Conservation (phyloP, 2,329 filamentous ascomycete genomes). For the Chaetomiaceae sp. region DNA sequence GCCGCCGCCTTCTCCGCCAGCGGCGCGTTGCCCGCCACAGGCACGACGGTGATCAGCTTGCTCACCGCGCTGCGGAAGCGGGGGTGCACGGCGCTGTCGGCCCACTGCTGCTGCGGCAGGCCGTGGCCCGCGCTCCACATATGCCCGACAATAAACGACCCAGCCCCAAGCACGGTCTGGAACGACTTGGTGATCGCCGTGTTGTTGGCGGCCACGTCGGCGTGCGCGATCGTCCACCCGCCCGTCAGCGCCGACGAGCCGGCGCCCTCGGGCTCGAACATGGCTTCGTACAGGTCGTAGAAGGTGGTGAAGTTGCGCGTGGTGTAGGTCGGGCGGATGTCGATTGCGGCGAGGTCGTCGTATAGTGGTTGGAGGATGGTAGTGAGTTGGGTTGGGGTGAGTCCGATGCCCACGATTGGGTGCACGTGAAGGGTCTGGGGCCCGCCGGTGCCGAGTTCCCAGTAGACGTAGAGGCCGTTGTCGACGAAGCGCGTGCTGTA, state of each 20-base stretch:
- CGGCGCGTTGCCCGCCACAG: conserved; percentile 33
- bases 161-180: conserved; percentile 28
- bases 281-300: conserved; percentile 33
- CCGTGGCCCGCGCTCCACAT: conserved; percentile 34
- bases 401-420: conserved; percentile 33
- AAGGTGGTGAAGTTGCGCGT: conserved; percentile 30
- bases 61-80: conserved; percentile 31
- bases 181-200: conserved; percentile 32
- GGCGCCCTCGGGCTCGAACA: conserved; percentile 33
- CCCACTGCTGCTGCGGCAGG: conserved; percentile 25
- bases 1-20: conserved; percentile 37
- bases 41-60: conserved; percentile 32
- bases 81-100: conserved; percentile 36
- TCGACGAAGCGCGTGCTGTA: conserved; percentile 36
- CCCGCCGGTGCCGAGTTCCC: conserved; percentile 35
- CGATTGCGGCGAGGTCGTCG: conserved; percentile 27
- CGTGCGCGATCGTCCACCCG: conserved; percentile 33
- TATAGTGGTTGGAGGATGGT: conserved; percentile 32
- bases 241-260: conserved; percentile 32
- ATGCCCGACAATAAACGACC: conserved; percentile 33
- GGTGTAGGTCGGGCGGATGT: conserved; percentile 26
- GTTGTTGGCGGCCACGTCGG: conserved; percentile 32
- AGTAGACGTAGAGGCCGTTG: conserved; percentile 38
- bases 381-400: conserved; percentile 31
- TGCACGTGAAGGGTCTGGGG: conserved; percentile 36